phyloP scores from a whole-genome alignment of 2,329 filamentous ascomycete species.

The Trichoderma sp. region DNA sequence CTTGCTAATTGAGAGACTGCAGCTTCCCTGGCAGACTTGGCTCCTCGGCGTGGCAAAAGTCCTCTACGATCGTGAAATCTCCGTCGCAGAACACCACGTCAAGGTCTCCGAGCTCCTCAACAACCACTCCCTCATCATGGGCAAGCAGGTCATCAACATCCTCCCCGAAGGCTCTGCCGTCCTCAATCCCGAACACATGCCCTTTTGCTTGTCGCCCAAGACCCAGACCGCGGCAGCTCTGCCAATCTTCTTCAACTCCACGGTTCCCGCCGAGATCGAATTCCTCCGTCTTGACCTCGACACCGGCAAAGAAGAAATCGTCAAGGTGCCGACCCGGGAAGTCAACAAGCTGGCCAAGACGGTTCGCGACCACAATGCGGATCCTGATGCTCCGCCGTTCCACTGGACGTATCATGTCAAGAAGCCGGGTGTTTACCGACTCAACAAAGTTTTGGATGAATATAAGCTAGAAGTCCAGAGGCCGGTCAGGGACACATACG shows the following conservation, averaged over 20 bases:
- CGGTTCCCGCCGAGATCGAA: conserved; percentile 84
- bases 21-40: conserved; percentile 75
- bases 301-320: conserved; percentile 75
- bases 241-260: conserved; percentile 92
- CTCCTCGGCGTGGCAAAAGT: conserved; percentile 73
- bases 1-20: conserved; percentile 17
- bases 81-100: conserved; percentile 90
- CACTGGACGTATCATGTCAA: conserved; percentile 74
- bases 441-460: conserved; percentile 85
- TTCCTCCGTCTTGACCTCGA: conserved; percentile 85
- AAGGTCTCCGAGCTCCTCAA: conserved; percentile 86
- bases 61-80: conserved; percentile 88
- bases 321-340: conserved; percentile 73
- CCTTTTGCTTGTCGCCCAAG: conserved; percentile 76
- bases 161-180: conserved; percentile 92
- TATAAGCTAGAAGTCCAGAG: conserved; percentile 91
- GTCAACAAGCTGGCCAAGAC: conserved; percentile 73
- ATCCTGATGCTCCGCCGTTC: conserved; percentile 62
- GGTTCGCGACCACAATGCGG: conserved; percentile 65
- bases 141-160: conserved; percentile 97
- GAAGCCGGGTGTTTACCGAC: conserved; percentile 83
- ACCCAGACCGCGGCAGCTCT: conserved; percentile 64
- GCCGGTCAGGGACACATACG: conserved; percentile 72
- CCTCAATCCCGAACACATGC: conserved; percentile 77
- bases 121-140: conserved; percentile 90